Percentiles rank a stretch among this genome's conserved stretches.
phyloP scores from a whole-genome alignment of 768 basidiomycete species.

The Agaricus subrufescens region DNA sequence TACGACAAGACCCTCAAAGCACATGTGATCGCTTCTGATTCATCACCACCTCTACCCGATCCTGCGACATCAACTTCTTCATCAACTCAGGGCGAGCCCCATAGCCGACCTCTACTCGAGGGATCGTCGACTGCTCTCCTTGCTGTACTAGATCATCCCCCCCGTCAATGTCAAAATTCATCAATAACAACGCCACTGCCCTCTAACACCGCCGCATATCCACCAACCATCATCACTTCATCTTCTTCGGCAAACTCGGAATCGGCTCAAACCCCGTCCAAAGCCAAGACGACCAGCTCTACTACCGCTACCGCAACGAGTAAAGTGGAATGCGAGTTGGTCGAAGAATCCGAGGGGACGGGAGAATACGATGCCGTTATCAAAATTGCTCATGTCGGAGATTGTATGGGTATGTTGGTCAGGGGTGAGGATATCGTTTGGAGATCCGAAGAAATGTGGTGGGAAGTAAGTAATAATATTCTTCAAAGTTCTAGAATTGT shows the following conservation, averaged over 20 bases:
- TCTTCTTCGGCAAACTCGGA: not conserved
- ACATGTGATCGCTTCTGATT: slow-evolving; percentile 39
- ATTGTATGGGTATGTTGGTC: slow-evolving; percentile 85
- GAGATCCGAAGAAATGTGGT: slow-evolving; percentile 93
- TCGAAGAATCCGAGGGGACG: not conserved
- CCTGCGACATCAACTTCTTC: slow-evolving; percentile 12
- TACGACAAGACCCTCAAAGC: slow-evolving; percentile 62
- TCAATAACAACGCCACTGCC: not conserved
- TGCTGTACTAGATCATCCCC: slow-evolving; percentile 51
- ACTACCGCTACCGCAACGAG: not conserved
- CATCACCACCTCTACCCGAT: slow-evolving; percentile 1
- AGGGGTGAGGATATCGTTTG: slow-evolving; percentile 76
- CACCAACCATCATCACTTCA: not conserved
- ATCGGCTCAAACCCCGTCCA: slow-evolving; percentile 1
- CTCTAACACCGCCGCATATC: not conserved
- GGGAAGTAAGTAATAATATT: slow-evolving; percentile 45
- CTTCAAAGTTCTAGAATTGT: not conserved
- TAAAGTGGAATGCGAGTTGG: slow-evolving; percentile 6
- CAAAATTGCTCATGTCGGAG: slow-evolving; percentile 80
- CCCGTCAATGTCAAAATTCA: slow-evolving; percentile 10
- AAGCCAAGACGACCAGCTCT: slow-evolving; percentile 5
- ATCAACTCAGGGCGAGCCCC: slow-evolving; percentile 14
- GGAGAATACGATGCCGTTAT: slow-evolving; percentile 52
- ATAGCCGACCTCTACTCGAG: slow-evolving; percentile 37
- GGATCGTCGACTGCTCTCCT: slow-evolving; percentile 70